These are phyloP conservation scores for Fusarium foetens DNA, from an alignment of 2,329 filamentous ascomycete species.

Conservation along the genomic window DNA sequence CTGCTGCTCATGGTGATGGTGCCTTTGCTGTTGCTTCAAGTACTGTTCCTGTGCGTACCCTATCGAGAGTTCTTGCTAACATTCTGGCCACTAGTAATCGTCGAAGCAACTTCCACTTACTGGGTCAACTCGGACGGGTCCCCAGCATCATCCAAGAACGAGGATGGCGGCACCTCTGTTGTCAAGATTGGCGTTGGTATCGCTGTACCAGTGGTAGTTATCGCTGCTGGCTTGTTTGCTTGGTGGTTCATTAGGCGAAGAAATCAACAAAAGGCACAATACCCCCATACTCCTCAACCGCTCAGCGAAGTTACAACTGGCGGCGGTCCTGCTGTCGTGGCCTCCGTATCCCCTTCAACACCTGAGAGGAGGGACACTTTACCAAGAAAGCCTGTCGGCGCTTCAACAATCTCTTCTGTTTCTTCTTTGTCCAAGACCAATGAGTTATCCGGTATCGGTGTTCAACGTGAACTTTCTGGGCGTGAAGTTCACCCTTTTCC, in stretches of 20 bases:
- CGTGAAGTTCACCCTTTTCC: slow-evolving; percentile 26
- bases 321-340: background rate
- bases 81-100: slow-evolving; percentile 28
- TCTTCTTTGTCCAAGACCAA: slow-evolving; percentile 35
- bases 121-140: slow-evolving; percentile 39
- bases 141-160: slow-evolving; percentile 17
- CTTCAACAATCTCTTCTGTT: slow-evolving; percentile 33
- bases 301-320: slow-evolving; percentile 21
- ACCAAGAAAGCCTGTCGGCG: slow-evolving; percentile 33
- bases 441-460: slow-evolving; percentile 26
- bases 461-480: slow-evolving; percentile 31
- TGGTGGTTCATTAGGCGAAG: slow-evolving; percentile 32
- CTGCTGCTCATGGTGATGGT: slow-evolving; percentile 42
- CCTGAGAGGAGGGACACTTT: slow-evolving; percentile 24
- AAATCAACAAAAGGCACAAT: slow-evolving; percentile 11
- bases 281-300: slow-evolving; percentile 3
- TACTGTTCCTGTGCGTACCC: slow-evolving; percentile 33
- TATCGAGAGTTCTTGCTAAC: slow-evolving; percentile 3
- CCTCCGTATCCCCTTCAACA: background rate
- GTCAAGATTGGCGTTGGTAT: slow-evolving; percentile 40
- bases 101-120: slow-evolving; percentile 41
- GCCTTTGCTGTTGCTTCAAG: slow-evolving; percentile 44
- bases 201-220: slow-evolving; percentile 28
- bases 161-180: background rate
- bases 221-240: slow-evolving; percentile 6